phyloP scores from a whole-genome alignment of 495 filamentous ascomycete species.

The Penicillium mononematosum region DNA sequence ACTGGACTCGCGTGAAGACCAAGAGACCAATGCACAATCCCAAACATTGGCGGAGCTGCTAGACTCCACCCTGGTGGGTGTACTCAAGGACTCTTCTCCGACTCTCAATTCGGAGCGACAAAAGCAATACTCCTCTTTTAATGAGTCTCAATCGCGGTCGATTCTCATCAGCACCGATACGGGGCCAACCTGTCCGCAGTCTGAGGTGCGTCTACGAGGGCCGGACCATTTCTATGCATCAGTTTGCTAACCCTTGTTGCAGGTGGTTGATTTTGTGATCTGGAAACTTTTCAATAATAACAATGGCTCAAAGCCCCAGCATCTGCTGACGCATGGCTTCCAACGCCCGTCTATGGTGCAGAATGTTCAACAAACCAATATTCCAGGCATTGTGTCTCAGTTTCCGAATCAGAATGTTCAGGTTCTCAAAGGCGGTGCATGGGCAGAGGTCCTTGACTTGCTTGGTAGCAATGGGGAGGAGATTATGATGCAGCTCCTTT shows the following conservation, averaged over 20 bases:
- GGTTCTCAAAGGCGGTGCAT: constrained; percentile 65
- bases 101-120: constrained; percentile 41
- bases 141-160: constrained; percentile 53
- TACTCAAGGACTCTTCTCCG: constrained; percentile 34
- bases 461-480: constrained; percentile 75
- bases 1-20: constrained; percentile 13
- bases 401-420: constrained; percentile 70
- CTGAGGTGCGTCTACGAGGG: constrained; percentile 52
- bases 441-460: constrained; percentile 68
- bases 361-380: constrained; percentile 38
- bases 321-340: constrained; percentile 79
- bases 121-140: constrained; percentile 64
- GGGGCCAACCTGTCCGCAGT: constrained; percentile 47
- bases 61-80: constrained; percentile 66
- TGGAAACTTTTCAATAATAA: constrained; percentile 65
- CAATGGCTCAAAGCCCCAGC: constrained; percentile 57
- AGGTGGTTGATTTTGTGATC: constrained; percentile 86
- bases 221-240: background rate
- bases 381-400: constrained; percentile 53
- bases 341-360: constrained; percentile 41
- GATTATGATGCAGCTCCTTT: constrained; percentile 75
- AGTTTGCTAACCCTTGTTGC: constrained; percentile 25
- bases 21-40: constrained; percentile 3
- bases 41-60: constrained; percentile 53
- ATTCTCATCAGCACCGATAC: constrained; percentile 37